Evolutionary conservation across 2,329 filamentous ascomycete genomes (phyloP).

Genomic region (Pseudogymnoascus sp.): DNA sequence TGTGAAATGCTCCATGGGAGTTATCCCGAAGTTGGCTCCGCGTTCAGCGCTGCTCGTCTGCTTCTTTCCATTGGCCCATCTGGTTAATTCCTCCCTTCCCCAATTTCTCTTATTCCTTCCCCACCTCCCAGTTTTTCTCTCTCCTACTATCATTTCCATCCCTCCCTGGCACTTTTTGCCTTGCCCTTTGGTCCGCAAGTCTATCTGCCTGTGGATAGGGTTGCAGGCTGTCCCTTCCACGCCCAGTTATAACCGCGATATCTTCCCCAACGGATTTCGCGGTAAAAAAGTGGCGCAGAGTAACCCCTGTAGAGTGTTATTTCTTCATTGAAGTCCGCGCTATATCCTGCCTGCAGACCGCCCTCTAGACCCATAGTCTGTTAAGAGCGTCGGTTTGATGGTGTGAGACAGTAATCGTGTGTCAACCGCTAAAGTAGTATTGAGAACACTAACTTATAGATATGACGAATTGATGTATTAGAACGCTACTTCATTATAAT

Average conservation of each 20-base stretch:
- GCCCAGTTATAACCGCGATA: conserved; percentile 86
- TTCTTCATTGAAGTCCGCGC: conserved; percentile 35
- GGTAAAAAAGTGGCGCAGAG: conserved; percentile 94
- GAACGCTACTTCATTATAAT: not conserved
- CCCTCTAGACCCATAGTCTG: conserved; percentile 47
- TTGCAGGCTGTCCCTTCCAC: conserved; percentile 28
- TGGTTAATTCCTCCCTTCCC: not conserved
- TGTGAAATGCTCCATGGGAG: conserved; percentile 72
- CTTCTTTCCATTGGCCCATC: not conserved
- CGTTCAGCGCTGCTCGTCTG: conserved; percentile 12
- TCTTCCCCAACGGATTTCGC: conserved; percentile 66
- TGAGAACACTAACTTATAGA: not conserved
- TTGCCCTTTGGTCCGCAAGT: not conserved
- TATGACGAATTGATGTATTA: not conserved
- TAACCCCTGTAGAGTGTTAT: conserved; percentile 41
- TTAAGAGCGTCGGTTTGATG: conserved; percentile 76
- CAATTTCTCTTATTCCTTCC: not conserved
- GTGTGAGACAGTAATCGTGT: conserved; percentile 57
- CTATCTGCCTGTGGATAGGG: not conserved
- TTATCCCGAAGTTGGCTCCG: conserved; percentile 52
- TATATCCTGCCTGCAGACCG: conserved; percentile 74
- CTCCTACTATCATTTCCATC: not conserved
- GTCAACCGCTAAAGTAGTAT: not conserved
- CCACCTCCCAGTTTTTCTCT: not conserved
- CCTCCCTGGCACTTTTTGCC: not conserved